Conservation (phyloP, 768 basidiomycete genomes). For the Auriscalpium microsporum region DNA sequence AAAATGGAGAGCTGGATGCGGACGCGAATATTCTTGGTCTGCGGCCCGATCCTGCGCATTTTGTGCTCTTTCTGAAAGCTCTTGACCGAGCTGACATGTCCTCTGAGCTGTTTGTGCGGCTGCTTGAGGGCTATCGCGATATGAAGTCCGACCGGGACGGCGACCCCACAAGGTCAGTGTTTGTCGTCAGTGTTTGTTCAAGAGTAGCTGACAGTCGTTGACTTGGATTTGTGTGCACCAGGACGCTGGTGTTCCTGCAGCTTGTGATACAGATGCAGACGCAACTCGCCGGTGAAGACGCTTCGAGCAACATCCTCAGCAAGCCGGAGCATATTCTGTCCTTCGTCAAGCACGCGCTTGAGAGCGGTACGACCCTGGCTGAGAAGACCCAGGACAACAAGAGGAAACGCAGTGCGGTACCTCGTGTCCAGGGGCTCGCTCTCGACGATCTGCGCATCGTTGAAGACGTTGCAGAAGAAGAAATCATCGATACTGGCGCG, state of each 20-base stretch:
- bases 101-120: slow-evolving; percentile 63
- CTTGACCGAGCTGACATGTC: slow-evolving; percentile 63
- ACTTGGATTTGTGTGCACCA: slow-evolving; percentile 20
- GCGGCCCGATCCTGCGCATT: slow-evolving; percentile 67
- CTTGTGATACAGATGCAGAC: slow-evolving; percentile 77
- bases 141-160: slow-evolving; percentile 28
- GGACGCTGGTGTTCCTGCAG: slow-evolving; percentile 68
- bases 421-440: slow-evolving; percentile 17
- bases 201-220: background rate
- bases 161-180: slow-evolving; percentile 45
- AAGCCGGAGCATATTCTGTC: slow-evolving; percentile 69
- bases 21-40: slow-evolving; percentile 54
- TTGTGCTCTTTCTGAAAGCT: slow-evolving; percentile 56
- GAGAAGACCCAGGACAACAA: slow-evolving; percentile 1
- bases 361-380: slow-evolving; percentile 19
- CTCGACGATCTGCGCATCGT: slow-evolving; percentile 32
- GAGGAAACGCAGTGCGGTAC: background rate
- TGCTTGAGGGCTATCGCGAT: slow-evolving; percentile 61
- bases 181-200: slow-evolving; percentile 26
- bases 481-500: slow-evolving; percentile 19
- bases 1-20: slow-evolving; percentile 35
- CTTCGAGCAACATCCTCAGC: slow-evolving; percentile 47
- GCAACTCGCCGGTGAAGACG: slow-evolving; percentile 43
- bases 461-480: slow-evolving; percentile 26
- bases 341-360: slow-evolving; percentile 76